A percentile compares a stretch with the other conserved stretches of the same genome.
Conservation (phyloP, 2,329 filamentous ascomycete genomes). For the Monilinia polystroma region DNA sequence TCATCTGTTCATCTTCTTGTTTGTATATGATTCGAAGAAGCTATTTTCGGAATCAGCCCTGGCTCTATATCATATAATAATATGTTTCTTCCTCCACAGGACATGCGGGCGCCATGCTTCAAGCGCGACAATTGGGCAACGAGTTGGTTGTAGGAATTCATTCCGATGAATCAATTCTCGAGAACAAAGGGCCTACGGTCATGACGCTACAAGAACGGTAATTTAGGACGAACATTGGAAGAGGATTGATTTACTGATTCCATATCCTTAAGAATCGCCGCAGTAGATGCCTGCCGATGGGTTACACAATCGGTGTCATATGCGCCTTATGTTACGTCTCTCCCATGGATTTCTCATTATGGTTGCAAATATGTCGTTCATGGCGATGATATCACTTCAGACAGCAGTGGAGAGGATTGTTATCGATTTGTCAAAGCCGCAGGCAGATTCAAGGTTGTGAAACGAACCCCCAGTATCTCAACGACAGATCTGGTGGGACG, state of each 20-base stretch:
- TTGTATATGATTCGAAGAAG: background rate
- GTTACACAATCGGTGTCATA: slow-evolving; percentile 78
- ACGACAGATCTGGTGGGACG: slow-evolving; percentile 97
- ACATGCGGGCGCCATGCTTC: slow-evolving; percentile 94
- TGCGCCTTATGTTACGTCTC: slow-evolving; percentile 90
- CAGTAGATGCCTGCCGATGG: slow-evolving; percentile 94
- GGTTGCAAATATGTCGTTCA: slow-evolving; percentile 95
- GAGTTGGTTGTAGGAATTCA: slow-evolving; percentile 92
- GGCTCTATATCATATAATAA: slow-evolving; percentile 17
- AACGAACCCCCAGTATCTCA: slow-evolving; percentile 92
- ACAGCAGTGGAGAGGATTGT: slow-evolving; percentile 90
- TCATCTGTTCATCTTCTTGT: background rate
- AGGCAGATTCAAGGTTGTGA: slow-evolving; percentile 92
- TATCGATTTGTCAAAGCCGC: slow-evolving; percentile 97
- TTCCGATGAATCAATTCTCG: slow-evolving; percentile 90
- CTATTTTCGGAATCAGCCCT: background rate
- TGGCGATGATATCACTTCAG: slow-evolving; percentile 95
- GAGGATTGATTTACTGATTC: slow-evolving; percentile 36
- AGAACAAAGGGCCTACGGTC: slow-evolving; percentile 96
- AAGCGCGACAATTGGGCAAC: slow-evolving; percentile 85
- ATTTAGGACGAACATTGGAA: slow-evolving; percentile 30
- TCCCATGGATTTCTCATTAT: slow-evolving; percentile 93
- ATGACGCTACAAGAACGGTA: slow-evolving; percentile 90
- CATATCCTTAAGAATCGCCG: slow-evolving; percentile 62
- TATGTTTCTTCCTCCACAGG: slow-evolving; percentile 50